These are phyloP conservation scores for Ailanthus altissimus DNA, from an alignment of 345 rosid species.

Conservation along the genomic window DNA sequence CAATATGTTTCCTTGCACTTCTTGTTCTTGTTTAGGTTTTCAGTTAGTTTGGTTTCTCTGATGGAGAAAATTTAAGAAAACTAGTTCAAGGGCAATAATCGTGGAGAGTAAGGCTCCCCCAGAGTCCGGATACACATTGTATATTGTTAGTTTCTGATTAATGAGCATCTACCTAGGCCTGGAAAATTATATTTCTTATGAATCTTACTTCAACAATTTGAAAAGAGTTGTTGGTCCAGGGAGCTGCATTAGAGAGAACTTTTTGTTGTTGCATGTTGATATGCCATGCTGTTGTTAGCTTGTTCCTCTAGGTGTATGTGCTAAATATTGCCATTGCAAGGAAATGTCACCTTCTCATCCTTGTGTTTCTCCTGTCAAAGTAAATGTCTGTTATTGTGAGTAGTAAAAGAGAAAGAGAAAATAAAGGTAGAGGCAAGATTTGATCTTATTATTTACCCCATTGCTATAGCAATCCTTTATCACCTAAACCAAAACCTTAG, in stretches of 20 bases:
- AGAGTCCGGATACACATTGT: neutral
- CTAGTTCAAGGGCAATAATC: neutral
- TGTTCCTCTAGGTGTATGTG: neutral
- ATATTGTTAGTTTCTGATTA: neutral
- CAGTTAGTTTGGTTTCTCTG: slow-evolving; percentile 3
- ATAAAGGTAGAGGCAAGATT: neutral
- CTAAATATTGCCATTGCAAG: neutral
- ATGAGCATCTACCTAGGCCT: neutral
- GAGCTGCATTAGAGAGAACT: neutral
- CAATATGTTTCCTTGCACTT: neutral
- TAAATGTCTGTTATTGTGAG: neutral
- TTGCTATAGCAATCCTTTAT: neutral
- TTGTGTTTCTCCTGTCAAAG: neutral
- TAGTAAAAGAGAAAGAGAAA: neutral
- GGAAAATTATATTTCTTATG: neutral
- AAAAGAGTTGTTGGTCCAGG: neutral
- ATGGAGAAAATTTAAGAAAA: neutral
- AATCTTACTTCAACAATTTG: neutral
- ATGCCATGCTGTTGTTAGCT: neutral
- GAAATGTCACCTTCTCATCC: neutral
- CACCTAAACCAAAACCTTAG: neutral
- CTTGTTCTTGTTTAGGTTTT: neutral
- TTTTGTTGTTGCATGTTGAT: neutral
- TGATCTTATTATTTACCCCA: neutral
- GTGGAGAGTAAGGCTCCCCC: neutral